Percentiles rank a stretch among this genome's conserved stretches.
Conservation (phyloP, 108 stramenopile species). For the Cyclotella choctawhatcheeana region DNA sequence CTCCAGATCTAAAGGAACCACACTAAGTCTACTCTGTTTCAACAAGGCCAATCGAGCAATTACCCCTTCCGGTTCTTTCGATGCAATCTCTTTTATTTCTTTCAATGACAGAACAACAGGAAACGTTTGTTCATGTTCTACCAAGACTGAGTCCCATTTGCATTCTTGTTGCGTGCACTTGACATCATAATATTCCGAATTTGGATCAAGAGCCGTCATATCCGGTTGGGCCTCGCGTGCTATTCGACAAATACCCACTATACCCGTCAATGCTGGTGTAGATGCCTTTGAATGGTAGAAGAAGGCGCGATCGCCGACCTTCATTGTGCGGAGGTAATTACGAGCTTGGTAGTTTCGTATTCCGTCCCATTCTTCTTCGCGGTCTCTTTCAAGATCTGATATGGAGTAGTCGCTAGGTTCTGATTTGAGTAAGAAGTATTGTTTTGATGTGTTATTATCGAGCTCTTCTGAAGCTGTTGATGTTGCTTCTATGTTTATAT, state of each 20-base stretch:
- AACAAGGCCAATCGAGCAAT: slow-evolving; percentile 55
- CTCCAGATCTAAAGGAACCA: slow-evolving; percentile 39
- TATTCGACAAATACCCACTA: slow-evolving; percentile 54
- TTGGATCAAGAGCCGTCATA: slow-evolving; percentile 54
- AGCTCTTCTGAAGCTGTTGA: not conserved
- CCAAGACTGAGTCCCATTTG: slow-evolving; percentile 60
- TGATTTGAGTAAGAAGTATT: slow-evolving; percentile 43
- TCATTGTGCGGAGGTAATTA: slow-evolving; percentile 55
- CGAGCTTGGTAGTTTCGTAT: slow-evolving; percentile 66
- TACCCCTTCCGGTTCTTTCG: slow-evolving; percentile 25
- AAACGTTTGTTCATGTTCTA: slow-evolving; percentile 52
- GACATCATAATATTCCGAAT: slow-evolving; percentile 54
- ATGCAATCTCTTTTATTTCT: slow-evolving; percentile 42
- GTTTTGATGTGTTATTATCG: not conserved
- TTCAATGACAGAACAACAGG: slow-evolving; percentile 53
- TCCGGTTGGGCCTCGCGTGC: slow-evolving; percentile 50
- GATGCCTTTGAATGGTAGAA: slow-evolving; percentile 60
- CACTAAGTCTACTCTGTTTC: slow-evolving; percentile 58
- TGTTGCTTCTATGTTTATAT: not conserved
- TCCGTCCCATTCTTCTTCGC: slow-evolving; percentile 59
- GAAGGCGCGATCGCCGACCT: slow-evolving; percentile 49
- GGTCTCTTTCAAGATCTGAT: slow-evolving; percentile 35
- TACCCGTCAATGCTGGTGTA: slow-evolving; percentile 27
- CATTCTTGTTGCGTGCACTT: slow-evolving; percentile 56
- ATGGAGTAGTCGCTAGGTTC: slow-evolving; percentile 64